Base-by-base conservation (phyloP, 805 yeast genomes). In the Saccharomycopsis schoenii region DNA sequence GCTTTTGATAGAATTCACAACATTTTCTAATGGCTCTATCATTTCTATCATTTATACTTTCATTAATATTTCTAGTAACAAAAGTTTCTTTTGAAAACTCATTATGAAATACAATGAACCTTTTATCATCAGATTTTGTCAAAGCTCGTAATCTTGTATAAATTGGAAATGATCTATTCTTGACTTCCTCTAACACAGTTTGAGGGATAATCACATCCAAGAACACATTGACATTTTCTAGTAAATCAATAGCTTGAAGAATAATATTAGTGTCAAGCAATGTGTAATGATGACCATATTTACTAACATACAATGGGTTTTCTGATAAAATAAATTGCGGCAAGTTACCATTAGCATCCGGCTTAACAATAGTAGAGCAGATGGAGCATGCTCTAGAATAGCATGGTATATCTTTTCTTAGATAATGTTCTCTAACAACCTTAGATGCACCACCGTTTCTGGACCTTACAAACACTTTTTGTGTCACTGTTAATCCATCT, bases 171-270 rank as follows among this genome's bases (percentile, higher is more conserved):
- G 96, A 89, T 68, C 86, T 79, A 70, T 90, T 90, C 65, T 89
- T 83, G 10, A 93, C 97, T 72, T 94, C 98, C 67, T 96, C 97
- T 41, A 94, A 76, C 1, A 90, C 97, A 6, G 96, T 88, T 71
- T 94, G 99, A 1, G 98, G 97, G n/a, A 94, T 76, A 61, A 94
- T 86, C 17, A 92, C 97, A 73, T 94, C 98, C 68, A 80, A 86
- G 69, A 94, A 89, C 59, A 88, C 86, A 37, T 81, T 79, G 21
- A 78, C 78, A 67, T 83, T 85, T 72, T 94, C 99, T 60, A 94
- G 74, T 62, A 94, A 75, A 72, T 94, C 99, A 64, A 94, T 93
- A 5, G 96, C 93, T 69, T 85, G 88, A 64, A 94, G 75, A 1
- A 88, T 86, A 65, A 94, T 85, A 69, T 94, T 93, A 1, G 98